Percentiles rank a stretch among this genome's conserved stretches.
Evolutionary conservation across 139 green algal species (phyloP).

Genomic region (Pleodorina starrii): DNA sequence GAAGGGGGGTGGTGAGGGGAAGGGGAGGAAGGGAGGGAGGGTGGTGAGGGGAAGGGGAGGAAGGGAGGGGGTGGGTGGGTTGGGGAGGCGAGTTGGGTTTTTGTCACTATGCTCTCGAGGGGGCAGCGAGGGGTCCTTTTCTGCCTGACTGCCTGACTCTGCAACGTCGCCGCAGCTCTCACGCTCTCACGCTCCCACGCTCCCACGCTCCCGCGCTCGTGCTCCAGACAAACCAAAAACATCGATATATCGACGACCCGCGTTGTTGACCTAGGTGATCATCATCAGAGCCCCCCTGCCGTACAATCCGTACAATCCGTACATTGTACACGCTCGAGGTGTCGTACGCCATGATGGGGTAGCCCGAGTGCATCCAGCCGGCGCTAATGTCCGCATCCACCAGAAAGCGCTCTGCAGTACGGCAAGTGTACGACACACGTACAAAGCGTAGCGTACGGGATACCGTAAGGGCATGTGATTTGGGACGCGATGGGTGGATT

Average conservation of each 20-base stretch:
- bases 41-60: too few relatives aligned
- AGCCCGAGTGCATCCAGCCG: conserved; percentile 36
- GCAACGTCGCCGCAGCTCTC: too few relatives aligned
- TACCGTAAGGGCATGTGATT: not conserved
- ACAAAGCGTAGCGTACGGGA: not conserved
- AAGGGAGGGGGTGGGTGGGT: too few relatives aligned
- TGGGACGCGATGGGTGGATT: not conserved
- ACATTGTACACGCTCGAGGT: not conserved
- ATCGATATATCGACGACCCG: not conserved
- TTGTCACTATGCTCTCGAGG: too few relatives aligned
- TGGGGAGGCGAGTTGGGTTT: too few relatives aligned
- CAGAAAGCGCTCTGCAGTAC: conserved; percentile 25
- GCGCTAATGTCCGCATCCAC: not conserved
- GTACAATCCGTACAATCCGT: not conserved
- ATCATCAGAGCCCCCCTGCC: not conserved
- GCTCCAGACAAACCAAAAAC: too few relatives aligned
- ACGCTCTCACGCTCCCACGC: too few relatives aligned
- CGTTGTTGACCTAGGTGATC: not conserved
- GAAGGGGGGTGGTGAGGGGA: too few relatives aligned
- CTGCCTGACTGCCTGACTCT: too few relatives aligned
- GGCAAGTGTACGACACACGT: not conserved
- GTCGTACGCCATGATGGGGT: conserved; percentile 35
- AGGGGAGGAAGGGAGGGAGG: too few relatives aligned
- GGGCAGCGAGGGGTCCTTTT: too few relatives aligned
- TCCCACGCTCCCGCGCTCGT: too few relatives aligned